These are phyloP conservation scores for Phytophthora pluvialis DNA, from an alignment of 352 stramenopile species.

Conservation along the genomic window DNA sequence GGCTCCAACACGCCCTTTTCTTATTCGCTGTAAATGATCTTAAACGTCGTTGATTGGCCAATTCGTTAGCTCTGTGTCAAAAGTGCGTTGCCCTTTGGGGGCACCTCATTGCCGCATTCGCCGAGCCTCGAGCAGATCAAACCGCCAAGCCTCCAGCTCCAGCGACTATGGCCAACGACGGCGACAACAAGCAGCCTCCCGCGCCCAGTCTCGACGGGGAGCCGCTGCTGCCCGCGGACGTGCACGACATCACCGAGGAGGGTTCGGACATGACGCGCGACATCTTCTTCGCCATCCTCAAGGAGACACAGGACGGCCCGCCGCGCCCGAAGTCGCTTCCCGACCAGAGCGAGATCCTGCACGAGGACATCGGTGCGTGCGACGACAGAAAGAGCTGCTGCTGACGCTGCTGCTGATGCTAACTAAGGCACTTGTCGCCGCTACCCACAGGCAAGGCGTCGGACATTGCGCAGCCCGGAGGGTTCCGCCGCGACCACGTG, in stretches of 20 bases:
- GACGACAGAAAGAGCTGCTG: neutral
- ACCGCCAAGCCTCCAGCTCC: neutral
- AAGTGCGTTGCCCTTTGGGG: slow-evolving; percentile 5
- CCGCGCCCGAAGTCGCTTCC: slow-evolving; percentile 54
- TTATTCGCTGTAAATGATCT: neutral
- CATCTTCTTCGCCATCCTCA: slow-evolving; percentile 72
- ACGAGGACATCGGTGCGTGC: slow-evolving; percentile 56
- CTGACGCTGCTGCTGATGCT: neutral
- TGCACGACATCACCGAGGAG: slow-evolving; percentile 63
- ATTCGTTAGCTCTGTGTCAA: neutral
- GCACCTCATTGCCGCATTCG: slow-evolving; percentile 18
- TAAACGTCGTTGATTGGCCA: neutral
- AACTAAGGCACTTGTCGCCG: neutral
- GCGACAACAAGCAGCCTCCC: slow-evolving; percentile 14
- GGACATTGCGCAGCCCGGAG: slow-evolving; percentile 57
- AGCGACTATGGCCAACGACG: slow-evolving; percentile 11
- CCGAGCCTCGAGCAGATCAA: slow-evolving; percentile 17
- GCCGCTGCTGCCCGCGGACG: slow-evolving; percentile 40
- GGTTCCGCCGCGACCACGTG: slow-evolving; percentile 63
- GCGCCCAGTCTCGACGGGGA: slow-evolving; percentile 19
- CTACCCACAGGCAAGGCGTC: slow-evolving; percentile 48
- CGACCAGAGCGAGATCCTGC: slow-evolving; percentile 59
- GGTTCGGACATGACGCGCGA: slow-evolving; percentile 73
- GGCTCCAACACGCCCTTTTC: neutral
- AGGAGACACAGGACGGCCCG: slow-evolving; percentile 50